Base-by-base conservation (phyloP, 305 asterid genomes). In the Fraxinus angustifolia region DNA sequence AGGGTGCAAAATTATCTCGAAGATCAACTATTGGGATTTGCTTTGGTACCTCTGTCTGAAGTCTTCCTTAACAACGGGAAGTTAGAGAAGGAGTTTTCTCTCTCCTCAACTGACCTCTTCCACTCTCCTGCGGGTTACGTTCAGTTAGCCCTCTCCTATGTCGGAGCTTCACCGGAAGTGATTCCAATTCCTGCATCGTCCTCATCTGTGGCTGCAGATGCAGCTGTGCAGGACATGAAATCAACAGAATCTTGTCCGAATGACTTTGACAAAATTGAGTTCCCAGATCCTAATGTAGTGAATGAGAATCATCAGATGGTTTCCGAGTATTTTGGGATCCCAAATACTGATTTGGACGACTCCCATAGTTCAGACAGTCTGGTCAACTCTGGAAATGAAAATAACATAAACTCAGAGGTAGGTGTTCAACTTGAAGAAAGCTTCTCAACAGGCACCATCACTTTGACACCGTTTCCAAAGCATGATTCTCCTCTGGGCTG, bases 91-190 rank as follows among this genome's bases (percentile, higher is more conserved):
- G 93, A 90, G 80, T 90, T 88, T 45, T 71, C 90, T 42, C 86
- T 90, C 73, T 90, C 93, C 3, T 88, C 91, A 0, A 87, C 88
- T 6, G 93, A 90, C 85, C 84, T 90, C 5, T 90, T 87, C 83
- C 91, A 90, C 85, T 90, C 91, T 5, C 93, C 90, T 8, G 89
- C 93, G 0, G 93, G 93, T 65, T 90, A 77, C 82, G 93, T 88
- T 23, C 89, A 87, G 56, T 78, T 90, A 74, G 85, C 93, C 21
- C 78, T 90, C 23, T 72, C 87, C 2, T 90, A 87, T 80, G 30
- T 8, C 8, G 93, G 93, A 68, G 31, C 84, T 48, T 83, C 87
- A 8, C 90, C 91, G 11, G 93, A 90, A 42, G 90, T 90, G 4
- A 34, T 87, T 8, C 83, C 78, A 21, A 87, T 80, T 40, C 82